phyloP scores from a whole-genome alignment of 2,329 filamentous ascomycete genomes.

The Chlorencoelia australis region DNA sequence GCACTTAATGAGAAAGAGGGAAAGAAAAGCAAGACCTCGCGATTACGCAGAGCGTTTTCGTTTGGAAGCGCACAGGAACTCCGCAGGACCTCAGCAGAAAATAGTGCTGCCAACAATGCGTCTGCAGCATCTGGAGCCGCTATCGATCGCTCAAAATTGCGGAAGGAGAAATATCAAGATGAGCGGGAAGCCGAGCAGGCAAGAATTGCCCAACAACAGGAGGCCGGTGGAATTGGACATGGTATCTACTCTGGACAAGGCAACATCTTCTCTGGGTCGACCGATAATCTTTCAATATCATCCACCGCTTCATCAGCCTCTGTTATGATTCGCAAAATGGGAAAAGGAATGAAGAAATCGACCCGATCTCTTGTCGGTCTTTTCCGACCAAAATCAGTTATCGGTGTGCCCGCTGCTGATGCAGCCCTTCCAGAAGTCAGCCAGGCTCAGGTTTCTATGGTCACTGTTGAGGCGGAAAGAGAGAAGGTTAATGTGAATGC shows the following conservation, averaged over 20 bases:
- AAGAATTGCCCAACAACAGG: conserved; percentile 84
- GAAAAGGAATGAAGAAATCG: conserved; percentile 93
- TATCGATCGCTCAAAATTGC: conserved; percentile 45
- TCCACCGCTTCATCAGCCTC: conserved; percentile 85
- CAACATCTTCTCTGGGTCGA: conserved; percentile 79
- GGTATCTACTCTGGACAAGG: conserved; percentile 86
- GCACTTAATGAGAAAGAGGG: conserved; percentile 77
- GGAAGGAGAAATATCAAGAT: conserved; percentile 48
- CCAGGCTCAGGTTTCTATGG: conserved; percentile 83
- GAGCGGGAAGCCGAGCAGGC: conserved; percentile 81
- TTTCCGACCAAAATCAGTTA: conserved; percentile 87
- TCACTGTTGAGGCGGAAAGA: conserved; percentile 88
- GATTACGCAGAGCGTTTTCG: conserved; percentile 84
- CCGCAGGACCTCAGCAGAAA: conserved; percentile 60
- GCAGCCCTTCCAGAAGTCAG: conserved; percentile 54
- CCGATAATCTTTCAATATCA: conserved; percentile 86
- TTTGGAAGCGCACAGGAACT: conserved; percentile 94
- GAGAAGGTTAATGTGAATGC: conserved; percentile 68
- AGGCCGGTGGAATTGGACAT: conserved; percentile 82
- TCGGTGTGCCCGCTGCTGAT: conserved; percentile 67
- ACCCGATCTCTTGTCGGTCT: conserved; percentile 84
- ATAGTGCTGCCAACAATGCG: conserved; percentile 33
- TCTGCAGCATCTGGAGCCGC: conserved; percentile 14
- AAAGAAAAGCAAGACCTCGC: conserved; percentile 75
- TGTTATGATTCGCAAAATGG: conserved; percentile 97